These are phyloP conservation scores for Aleurites moluccanus DNA, from an alignment of 441 rosid species.

Conservation along the genomic window DNA sequence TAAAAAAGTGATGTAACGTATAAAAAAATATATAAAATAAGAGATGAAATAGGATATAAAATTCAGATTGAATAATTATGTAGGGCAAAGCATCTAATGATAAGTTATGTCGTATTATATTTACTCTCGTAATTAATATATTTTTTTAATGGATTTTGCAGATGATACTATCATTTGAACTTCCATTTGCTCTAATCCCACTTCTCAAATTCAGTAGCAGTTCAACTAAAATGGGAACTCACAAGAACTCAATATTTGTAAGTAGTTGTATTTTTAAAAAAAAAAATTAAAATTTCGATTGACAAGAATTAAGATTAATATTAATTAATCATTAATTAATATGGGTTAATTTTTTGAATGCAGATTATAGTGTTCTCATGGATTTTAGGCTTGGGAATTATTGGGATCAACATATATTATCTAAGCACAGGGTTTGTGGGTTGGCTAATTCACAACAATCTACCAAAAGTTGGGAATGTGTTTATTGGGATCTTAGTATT, in stretches of 20 bases:
- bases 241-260: slow-evolving; percentile 57
- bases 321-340: too few relatives aligned
- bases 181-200: slow-evolving; percentile 74
- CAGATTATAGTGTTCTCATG: slow-evolving; percentile 66
- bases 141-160: slow-evolving; percentile 24
- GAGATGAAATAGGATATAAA: too few relatives aligned
- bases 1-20: too few relatives aligned
- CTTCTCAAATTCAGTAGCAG: slow-evolving; percentile 78
- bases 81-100: too few relatives aligned
- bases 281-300: neutral
- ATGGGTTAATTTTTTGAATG: neutral
- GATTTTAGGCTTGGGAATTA: slow-evolving; percentile 53
- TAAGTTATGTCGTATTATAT: too few relatives aligned
- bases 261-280: slow-evolving; percentile 11
- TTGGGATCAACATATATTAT: slow-evolving; percentile 65
- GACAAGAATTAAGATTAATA: too few relatives aligned
- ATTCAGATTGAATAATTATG: too few relatives aligned
- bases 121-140: neutral
- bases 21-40: too few relatives aligned
- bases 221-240: slow-evolving; percentile 69
- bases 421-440: slow-evolving; percentile 50
- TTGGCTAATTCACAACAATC: slow-evolving; percentile 48
- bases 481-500: slow-evolving; percentile 54
- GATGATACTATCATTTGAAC: slow-evolving; percentile 77
- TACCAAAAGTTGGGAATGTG: slow-evolving; percentile 44